Conservation (phyloP, 257 asterid species). For the Solanum medicagineum region DNA sequence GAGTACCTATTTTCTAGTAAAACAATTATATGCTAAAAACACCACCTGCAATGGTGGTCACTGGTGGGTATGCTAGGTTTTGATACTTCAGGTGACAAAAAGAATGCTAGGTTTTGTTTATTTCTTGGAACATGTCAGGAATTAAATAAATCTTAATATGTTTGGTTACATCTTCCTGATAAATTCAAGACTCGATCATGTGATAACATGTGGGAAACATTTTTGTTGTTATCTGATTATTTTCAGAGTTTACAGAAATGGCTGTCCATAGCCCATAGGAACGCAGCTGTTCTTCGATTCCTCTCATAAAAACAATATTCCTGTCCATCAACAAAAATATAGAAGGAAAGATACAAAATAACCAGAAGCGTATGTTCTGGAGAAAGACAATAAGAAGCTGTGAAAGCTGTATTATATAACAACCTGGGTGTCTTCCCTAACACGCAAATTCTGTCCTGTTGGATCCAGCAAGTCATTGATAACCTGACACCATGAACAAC, state of each 20-base stretch:
- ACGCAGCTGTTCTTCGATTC: background rate
- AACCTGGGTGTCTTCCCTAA: constrained; percentile 98
- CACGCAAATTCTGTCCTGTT: constrained; percentile 92
- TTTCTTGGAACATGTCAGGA: background rate
- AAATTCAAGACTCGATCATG: background rate
- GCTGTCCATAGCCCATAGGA: background rate
- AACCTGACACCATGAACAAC: constrained; percentile 41
- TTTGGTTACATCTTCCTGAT: background rate
- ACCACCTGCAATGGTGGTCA: background rate
- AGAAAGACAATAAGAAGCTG: background rate
- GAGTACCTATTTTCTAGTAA: background rate
- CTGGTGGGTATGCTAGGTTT: background rate
- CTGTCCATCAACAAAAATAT: background rate
- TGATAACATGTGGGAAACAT: background rate
- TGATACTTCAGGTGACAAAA: background rate
- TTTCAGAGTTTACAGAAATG: background rate
- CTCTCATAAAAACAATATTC: background rate
- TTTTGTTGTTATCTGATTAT: background rate
- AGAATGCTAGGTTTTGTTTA: background rate
- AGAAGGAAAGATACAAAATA: background rate
- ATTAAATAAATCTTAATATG: background rate
- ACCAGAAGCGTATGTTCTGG: background rate
- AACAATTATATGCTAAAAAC: background rate
- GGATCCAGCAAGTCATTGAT: constrained; percentile 97
- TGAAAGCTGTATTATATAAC: background rate